Evolutionary conservation across 345 rosid species (phyloP).

Genomic region (Brassica juncea): DNA sequence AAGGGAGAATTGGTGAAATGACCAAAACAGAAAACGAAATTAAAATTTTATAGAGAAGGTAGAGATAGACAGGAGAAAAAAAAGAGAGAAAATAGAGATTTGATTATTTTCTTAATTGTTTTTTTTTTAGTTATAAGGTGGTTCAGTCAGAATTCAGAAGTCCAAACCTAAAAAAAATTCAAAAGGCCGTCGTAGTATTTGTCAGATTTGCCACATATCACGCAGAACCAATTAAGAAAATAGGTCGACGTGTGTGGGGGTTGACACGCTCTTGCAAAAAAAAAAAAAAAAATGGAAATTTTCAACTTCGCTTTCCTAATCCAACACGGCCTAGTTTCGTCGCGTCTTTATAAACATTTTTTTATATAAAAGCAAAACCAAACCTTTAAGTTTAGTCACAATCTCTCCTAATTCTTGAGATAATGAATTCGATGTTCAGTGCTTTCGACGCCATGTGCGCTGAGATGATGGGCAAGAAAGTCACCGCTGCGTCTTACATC

Average conservation of each 20-base stretch:
- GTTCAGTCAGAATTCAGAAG: no score
- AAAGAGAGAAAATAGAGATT: no score
- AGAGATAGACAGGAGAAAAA: no score
- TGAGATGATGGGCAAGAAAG: conserved; percentile 55
- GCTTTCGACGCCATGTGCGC: conserved; percentile 63
- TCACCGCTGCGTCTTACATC: conserved; percentile 34
- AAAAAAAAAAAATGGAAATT: background rate
- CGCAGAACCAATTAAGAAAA: conserved; percentile 25
- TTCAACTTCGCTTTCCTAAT: conserved; percentile 38
- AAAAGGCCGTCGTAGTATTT: conserved; percentile 15
- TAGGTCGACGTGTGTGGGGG: conserved; percentile 4
- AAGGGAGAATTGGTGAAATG: background rate
- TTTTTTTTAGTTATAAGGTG: no score
- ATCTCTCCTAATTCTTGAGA: background rate
- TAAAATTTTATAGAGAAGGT: no score
- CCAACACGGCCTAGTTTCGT: conserved; percentile 39
- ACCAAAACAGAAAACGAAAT: no score
- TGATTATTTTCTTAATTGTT: no score
- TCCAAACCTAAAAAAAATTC: conserved; percentile 4
- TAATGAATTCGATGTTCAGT: conserved; percentile 82
- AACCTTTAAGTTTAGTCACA: background rate
- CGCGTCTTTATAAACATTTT: conserved; percentile 32
- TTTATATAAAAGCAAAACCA: background rate
- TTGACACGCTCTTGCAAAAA: background rate
- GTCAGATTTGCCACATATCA: conserved; percentile 15